These are phyloP conservation scores for Neurospora tetraspora DNA, from an alignment of 495 filamentous ascomycete species.

Conservation along the genomic window DNA sequence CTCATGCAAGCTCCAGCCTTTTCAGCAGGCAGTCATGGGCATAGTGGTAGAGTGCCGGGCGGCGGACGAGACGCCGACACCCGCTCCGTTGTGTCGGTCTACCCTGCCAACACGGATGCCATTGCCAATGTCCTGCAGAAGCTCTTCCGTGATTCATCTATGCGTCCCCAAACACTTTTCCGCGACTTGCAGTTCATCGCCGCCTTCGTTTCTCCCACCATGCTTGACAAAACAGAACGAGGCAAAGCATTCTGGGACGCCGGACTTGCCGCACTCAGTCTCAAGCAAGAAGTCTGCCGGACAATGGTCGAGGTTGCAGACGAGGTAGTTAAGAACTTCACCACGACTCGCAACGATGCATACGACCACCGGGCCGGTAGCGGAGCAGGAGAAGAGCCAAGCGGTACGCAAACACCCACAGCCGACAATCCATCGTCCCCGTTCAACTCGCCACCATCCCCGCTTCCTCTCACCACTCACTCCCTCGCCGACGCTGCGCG, in stretches of 20 bases:
- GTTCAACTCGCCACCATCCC: conserved; percentile 21
- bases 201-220: conserved; percentile 71
- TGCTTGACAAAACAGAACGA: conserved; percentile 74
- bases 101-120: conserved; percentile 51
- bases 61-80: conserved; percentile 27
- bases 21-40: conserved; percentile 15
- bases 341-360: conserved; percentile 27
- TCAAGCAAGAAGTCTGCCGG: conserved; percentile 83
- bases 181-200: conserved; percentile 94
- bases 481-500: conserved; percentile 75
- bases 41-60: conserved; percentile 13
- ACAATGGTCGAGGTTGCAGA: conserved; percentile 85
- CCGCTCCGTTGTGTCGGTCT: conserved; percentile 32
- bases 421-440: conserved; percentile 13
- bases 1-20: conserved; percentile 26
- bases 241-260: conserved; percentile 95
- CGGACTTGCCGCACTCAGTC: conserved; percentile 70
- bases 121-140: conserved; percentile 71
- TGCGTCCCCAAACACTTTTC: conserved; percentile 85
- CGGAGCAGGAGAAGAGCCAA: conserved; percentile 7
- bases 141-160: conserved; percentile 64
- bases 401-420: conserved; percentile 6
- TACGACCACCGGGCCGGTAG: conserved; percentile 14
- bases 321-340: conserved; percentile 55
- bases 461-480: conserved; percentile 40